A percentile compares a stretch with the other conserved stretches of the same genome.
phyloP scores from a whole-genome alignment of 441 rosid genomes.

The Gossypium davidsonii region DNA sequence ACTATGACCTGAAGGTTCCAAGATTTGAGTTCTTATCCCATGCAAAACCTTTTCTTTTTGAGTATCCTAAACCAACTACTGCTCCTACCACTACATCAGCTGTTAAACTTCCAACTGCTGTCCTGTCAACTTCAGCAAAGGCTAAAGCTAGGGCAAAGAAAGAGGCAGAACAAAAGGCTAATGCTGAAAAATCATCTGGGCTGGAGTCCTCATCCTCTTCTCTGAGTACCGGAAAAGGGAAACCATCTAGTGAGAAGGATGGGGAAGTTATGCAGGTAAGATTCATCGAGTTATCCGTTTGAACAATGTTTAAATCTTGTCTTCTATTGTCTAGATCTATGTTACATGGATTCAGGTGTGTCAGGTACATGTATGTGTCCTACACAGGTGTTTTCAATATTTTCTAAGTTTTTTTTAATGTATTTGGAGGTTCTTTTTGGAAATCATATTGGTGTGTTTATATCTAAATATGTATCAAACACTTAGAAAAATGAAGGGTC shows the following conservation, averaged over 20 bases:
- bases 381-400: too few species aligned
- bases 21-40: constrained; percentile 87
- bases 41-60: constrained; percentile 84
- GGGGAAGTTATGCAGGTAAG: constrained; percentile 87
- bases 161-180: constrained; percentile 43
- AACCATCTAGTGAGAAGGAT: constrained; percentile 59
- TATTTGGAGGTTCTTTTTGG: too few species aligned
- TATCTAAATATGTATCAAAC: too few species aligned
- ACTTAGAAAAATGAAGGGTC: too few species aligned
- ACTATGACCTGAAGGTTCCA: constrained; percentile 48
- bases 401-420: too few species aligned
- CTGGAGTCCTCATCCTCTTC: constrained; percentile 35
- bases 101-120: constrained; percentile 81
- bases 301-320: too few species aligned
- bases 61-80: constrained; percentile 83
- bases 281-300: neutral
- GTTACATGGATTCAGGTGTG: too few species aligned
- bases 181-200: neutral
- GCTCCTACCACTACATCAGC: constrained; percentile 70
- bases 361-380: too few species aligned
- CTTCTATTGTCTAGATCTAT: too few species aligned
- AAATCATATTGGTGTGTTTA: too few species aligned
- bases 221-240: constrained; percentile 53
- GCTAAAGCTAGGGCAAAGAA: neutral
- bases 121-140: constrained; percentile 18